These are phyloP conservation scores for Ceraceosorus bombacis DNA, from an alignment of 1,284 basidiomycete genomes.

Conservation along the genomic window DNA sequence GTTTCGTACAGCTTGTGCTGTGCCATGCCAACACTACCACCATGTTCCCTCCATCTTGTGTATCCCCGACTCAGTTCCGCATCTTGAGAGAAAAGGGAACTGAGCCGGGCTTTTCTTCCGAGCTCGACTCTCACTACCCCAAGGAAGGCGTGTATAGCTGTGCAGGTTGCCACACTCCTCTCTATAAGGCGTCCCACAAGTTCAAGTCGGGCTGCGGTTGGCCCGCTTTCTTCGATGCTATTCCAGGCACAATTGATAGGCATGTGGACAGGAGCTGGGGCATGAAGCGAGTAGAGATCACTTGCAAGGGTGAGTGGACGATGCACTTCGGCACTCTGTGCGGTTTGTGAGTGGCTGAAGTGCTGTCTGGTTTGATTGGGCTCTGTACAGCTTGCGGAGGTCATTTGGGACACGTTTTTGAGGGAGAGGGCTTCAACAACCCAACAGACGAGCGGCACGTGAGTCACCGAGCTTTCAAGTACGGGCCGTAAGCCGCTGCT, in stretches of 20 bases:
- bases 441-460: conserved; percentile 59
- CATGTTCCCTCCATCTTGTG: neutral
- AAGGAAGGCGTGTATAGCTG: conserved; percentile 62
- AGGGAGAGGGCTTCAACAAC: conserved; percentile 62
- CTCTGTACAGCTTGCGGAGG: conserved; percentile 61
- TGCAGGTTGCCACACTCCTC: conserved; percentile 47
- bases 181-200: conserved; percentile 67
- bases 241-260: conserved; percentile 76
- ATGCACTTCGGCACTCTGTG: too few relatives aligned
- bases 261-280: conserved; percentile 51
- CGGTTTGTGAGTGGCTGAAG: too few relatives aligned
- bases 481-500: neutral
- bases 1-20: neutral
- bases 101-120: conserved; percentile 66
- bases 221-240: conserved; percentile 93
- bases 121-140: conserved; percentile 63
- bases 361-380: too few relatives aligned
- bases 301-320: neutral
- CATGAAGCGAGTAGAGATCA: conserved; percentile 33
- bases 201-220: conserved; percentile 90
- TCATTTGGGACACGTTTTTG: conserved; percentile 88
- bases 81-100: conserved; percentile 81
- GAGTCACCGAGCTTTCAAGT: neutral
- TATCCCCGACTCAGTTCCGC: conserved; percentile 59
- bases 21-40: neutral